Percentiles rank a stretch among this genome's conserved stretches.
phyloP scores from a whole-genome alignment of 139 green algal genomes.

The Chlamydomonas sphaeroides region DNA sequence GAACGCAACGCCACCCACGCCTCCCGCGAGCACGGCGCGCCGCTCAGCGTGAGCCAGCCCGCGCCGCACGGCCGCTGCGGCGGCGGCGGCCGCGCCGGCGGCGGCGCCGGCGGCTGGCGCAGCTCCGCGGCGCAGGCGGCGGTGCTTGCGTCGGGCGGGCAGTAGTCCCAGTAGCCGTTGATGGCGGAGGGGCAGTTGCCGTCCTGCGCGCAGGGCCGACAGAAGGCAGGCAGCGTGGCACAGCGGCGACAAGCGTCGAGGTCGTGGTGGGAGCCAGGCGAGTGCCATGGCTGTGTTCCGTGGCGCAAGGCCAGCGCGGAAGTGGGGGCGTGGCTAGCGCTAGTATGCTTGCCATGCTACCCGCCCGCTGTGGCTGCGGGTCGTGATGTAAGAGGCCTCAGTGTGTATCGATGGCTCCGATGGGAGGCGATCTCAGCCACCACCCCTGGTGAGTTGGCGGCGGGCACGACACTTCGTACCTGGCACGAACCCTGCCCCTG shows the following conservation, averaged over 20 bases:
- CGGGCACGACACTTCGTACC: no score
- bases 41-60: neutral
- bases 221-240: no score
- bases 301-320: no score
- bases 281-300: neutral
- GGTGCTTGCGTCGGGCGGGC: neutral
- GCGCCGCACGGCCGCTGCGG: neutral
- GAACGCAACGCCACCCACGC: neutral
- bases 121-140: neutral
- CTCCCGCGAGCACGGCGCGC: neutral
- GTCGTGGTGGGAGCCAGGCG: no score
- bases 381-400: no score
- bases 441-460: no score
- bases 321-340: no score
- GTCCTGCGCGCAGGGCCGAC: neutral
- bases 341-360: no score
- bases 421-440: no score
- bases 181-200: constrained; percentile 31
- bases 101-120: neutral
- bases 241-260: neutral
- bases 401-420: no score
- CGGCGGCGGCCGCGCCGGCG: neutral
- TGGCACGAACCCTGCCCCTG: no score
- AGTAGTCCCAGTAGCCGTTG: constrained; percentile 42
- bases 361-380: no score